Evolutionary conservation across 2,329 filamentous ascomycete species (phyloP), one percentile per base, ranked within the genome.

Genomic region (Phyllosticta ampelicida): DNA sequence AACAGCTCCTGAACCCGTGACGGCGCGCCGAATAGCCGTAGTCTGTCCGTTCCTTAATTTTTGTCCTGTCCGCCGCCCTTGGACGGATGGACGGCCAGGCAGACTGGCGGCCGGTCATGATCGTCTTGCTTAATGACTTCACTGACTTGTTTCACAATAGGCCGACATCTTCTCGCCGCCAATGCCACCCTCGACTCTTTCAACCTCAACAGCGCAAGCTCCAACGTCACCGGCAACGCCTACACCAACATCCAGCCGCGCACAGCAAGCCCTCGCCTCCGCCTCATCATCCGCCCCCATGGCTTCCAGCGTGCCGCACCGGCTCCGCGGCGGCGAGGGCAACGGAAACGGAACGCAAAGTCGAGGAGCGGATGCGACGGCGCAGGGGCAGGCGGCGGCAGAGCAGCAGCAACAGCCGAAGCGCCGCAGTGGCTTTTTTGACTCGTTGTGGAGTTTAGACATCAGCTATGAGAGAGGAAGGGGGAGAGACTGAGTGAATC

Each of bases 401-500:
- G 66, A 65, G 56, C 63, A 62, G 48, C 62, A 59, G 28, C 67
- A 65, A 56, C 63, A 63, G 54, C 36, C 23, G 18, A 64, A 67
- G 60, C 67, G 19, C 3, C 55, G 65, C 50, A 64, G 67, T 1
- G 70, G 71, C 51, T 65, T 73, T 21, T 73, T 69, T 68, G 71
- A 73, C 59, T 70, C 66, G 44, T 64, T 73, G 36, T 72, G 71
- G 51, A 70, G 72, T 63, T 67, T 72, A 16, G 70, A 73, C 58
- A 67, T 73, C n/a, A 69, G 64, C 30, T 71, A 71, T 62, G 68
- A 73, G 56, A 67, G 68, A n/a, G 67, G 66, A 11, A 71, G 70
- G 61, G 60, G 60, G 23, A 68, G 66, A 63, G 68, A 70, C 60
- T 70, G 36, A 54, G 19, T 11, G 28, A 9, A 16, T 48, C 26